Evolutionary conservation across 257 asterid species (phyloP), one percentile per base, ranked within the genome.

Genomic region (Rhazya stricta): DNA sequence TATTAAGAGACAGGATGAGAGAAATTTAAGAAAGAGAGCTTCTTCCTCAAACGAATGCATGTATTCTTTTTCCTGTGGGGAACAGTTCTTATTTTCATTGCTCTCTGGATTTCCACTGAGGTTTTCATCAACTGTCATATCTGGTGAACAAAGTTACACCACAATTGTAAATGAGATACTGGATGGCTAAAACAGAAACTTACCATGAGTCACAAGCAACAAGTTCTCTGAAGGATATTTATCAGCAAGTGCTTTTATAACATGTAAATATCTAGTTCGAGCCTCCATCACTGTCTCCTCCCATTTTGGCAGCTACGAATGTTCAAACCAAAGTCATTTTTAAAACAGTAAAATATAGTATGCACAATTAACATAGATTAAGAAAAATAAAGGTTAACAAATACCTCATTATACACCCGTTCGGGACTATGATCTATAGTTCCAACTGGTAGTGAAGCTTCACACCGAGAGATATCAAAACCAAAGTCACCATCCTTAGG

Each of bases 131-230:
- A 46, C 36, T 43, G 9, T 66, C 34, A 42, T 25, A 30, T 54
- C 8, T 27, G n/a, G 30, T 48, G 29, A 15, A n/a, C 3, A 61
- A 29, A 21, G 46, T 67, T 30, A 51, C 12, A 69, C 32, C 36
- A 66, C 53, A 23, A 57, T 19, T 23, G 2, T 50, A 34, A 42
- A 77, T 5, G 46, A 36, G 75, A 78, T 56, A 50, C 18, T 32
- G 54, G 57, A 43, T 36, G 71, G 57, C 42, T 10, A 36, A 74
- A n/a, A 73, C 67, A 32, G 51, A 79, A 43, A 62, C 87, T 83
- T 77, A 91, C 98, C 98, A 69, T 94, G 98, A 57, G 97, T 90
- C 43, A 91, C 96, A 45, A 94, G 77, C 88, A 91, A 86, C 82
- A 94, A 81, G 90, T 91, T 91, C 80, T 94, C 96, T 0, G 89